Base-by-base conservation (phyloP, 495 filamentous ascomycete species). In the Daldinia bambusicola region DNA sequence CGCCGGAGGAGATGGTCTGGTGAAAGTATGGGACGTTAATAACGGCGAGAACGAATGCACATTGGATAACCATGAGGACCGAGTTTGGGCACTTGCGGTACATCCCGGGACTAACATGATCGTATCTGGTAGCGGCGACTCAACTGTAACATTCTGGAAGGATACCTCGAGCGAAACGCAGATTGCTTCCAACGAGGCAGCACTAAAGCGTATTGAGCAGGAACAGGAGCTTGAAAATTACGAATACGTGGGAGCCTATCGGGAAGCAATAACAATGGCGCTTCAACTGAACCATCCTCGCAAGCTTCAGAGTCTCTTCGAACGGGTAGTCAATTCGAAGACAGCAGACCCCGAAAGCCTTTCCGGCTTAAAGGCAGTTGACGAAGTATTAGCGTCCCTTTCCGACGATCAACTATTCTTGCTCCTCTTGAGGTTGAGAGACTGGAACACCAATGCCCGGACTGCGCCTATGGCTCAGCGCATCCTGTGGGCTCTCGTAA, bases 381-480 rank as follows among this genome's bases (percentile, higher is more conserved):
- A 98, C 67, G 87, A 93, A 48, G 93, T 97, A 0, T 84, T 99
- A 12, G 87, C 84, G 26, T 84, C 80, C n/a, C 86, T 99, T 0
- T 90, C 88, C 12, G 89, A 96, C 65, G 89, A 92, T 61, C 94
- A 98, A 72, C 85, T 99, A 13, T 92, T 90, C 72, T 82, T 84
- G 7, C 86, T 99, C 14, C 85, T 99, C 8, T 81, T 92, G 18
- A 83, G 95, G 38, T 76, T 98, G 51, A 83, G 96, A 31, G 95
- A 98, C 80, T 98, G 95, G 95, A 98, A 98, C 76, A 96, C 95
- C 16, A 98, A 97, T 67, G 94, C 92, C 0, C 84, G 92, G 63
- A 95, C 92, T n/a, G 89, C 93, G 8, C 85, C 86, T 2, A 89
- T 98, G 31, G 90, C 95, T 6, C 95, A 99, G 81, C 86, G 90